phyloP scores from a whole-genome alignment of 306 rosid genomes.

The Rubus idaeus region DNA sequence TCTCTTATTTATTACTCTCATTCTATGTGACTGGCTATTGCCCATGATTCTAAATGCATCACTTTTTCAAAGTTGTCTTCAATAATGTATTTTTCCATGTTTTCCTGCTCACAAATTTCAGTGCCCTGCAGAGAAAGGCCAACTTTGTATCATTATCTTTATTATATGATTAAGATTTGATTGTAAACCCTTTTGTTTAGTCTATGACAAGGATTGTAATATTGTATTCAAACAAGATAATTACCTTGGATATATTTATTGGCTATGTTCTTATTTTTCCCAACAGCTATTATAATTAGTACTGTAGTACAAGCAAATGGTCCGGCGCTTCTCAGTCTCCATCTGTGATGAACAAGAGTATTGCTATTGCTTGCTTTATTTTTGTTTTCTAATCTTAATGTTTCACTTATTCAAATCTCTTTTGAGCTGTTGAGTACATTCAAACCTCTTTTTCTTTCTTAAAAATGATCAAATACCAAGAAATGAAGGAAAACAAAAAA shows the following conservation, averaged over 20 bases:
- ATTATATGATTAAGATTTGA: not conserved
- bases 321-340: not conserved
- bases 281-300: conserved; percentile 17
- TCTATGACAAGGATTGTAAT: not conserved
- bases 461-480: not conserved
- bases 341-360: not conserved
- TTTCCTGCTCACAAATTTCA: not conserved
- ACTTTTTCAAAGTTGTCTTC: conserved; percentile 13
- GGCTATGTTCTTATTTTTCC: conserved; percentile 18
- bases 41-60: not conserved
- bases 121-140: conserved; percentile 9
- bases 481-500: too few species aligned
- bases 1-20: not conserved
- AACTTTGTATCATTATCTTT: conserved; percentile 4
- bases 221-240: conserved; percentile 5
- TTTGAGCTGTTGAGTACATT: too few species aligned
- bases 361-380: not conserved
- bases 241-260: conserved; percentile 8
- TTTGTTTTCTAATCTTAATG: too few species aligned
- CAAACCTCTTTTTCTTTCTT: not conserved
- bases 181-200: conserved; percentile 14
- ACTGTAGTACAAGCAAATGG: conserved; percentile 14
- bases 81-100: conserved; percentile 7
- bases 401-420: too few species aligned
- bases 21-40: not conserved